A percentile compares a stretch with the other conserved stretches of the same genome.
phyloP scores from a whole-genome alignment of 2,329 filamentous ascomycete genomes.

The Claviceps fusiformis region DNA sequence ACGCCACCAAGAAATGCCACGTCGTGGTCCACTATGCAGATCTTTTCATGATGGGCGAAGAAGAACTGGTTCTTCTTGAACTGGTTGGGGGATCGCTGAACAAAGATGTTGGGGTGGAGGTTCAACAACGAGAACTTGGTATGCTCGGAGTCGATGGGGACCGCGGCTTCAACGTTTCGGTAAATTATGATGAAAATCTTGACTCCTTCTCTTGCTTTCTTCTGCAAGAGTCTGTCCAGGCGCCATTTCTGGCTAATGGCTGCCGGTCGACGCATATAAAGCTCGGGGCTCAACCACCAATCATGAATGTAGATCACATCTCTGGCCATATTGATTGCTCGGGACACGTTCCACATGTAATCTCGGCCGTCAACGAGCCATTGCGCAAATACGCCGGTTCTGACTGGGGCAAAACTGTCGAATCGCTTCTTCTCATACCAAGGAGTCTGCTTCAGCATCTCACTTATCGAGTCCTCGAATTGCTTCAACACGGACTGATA shows the following conservation, averaged over 20 bases:
- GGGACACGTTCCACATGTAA: slow-evolving; percentile 98
- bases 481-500: slow-evolving; percentile 83
- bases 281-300: slow-evolving; percentile 95
- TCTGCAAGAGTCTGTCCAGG: slow-evolving; percentile 80
- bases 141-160: slow-evolving; percentile 96
- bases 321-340: slow-evolving; percentile 90
- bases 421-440: slow-evolving; percentile 82
- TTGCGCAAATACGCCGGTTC: slow-evolving; percentile 76
- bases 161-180: slow-evolving; percentile 89
- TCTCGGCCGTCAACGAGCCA: slow-evolving; percentile 95
- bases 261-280: slow-evolving; percentile 87
- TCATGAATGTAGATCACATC: slow-evolving; percentile 99
- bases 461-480: slow-evolving; percentile 83
- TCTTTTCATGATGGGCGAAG: slow-evolving; percentile 96
- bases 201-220: slow-evolving; percentile 86
- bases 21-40: slow-evolving; percentile 93
- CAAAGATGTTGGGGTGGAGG: slow-evolving; percentile 89
- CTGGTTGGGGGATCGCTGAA: slow-evolving; percentile 92
- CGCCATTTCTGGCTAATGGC: slow-evolving; percentile 98
- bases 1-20: slow-evolving; percentile 92
- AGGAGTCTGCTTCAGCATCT: slow-evolving; percentile 69
- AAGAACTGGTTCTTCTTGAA: slow-evolving; percentile 99
- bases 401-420: slow-evolving; percentile 83
- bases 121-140: slow-evolving; percentile 94
- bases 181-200: slow-evolving; percentile 98